A percentile compares a stretch with the other conserved stretches of the same genome.
phyloP scores from a whole-genome alignment of 129 eudicot species.

The Flaveria trinervia region DNA sequence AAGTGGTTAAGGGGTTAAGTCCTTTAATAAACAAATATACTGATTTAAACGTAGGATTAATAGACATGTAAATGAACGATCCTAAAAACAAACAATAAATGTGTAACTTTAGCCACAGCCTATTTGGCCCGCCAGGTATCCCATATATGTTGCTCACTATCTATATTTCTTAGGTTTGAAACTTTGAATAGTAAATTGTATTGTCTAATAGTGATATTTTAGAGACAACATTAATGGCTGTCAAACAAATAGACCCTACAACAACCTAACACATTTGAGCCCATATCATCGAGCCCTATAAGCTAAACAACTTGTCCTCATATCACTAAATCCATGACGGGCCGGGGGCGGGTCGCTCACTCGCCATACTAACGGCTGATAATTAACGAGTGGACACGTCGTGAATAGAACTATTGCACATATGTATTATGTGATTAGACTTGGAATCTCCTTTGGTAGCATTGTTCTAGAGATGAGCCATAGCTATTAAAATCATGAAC shows the following conservation, averaged over 20 bases:
- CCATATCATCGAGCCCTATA: conserved; percentile 10
- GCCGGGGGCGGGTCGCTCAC: neutral
- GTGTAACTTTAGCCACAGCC: too few species aligned
- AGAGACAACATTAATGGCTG: conserved; percentile 1
- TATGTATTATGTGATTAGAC: conserved; percentile 19
- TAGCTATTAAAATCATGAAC: conserved; percentile 14
- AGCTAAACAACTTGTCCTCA: neutral
- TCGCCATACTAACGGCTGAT: conserved; percentile 3
- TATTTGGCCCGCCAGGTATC: neutral
- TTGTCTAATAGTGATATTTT: neutral
- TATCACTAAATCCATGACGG: neutral
- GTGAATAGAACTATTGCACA: neutral
- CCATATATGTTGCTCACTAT: neutral
- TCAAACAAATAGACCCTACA: conserved; percentile 7
- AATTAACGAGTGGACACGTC: neutral
- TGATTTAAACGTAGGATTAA: too few species aligned
- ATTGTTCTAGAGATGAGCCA: neutral
- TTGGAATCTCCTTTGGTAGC: conserved; percentile 13
- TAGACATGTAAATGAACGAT: too few species aligned
- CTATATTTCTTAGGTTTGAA: conserved; percentile 1
- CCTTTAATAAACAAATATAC: too few species aligned
- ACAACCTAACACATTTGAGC: neutral
- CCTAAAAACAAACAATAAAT: too few species aligned
- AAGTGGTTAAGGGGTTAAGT: too few species aligned
- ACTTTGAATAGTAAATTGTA: neutral